Evolutionary conservation across 108 stramenopile species (phyloP).

Genomic region (Parmales sp.): DNA sequence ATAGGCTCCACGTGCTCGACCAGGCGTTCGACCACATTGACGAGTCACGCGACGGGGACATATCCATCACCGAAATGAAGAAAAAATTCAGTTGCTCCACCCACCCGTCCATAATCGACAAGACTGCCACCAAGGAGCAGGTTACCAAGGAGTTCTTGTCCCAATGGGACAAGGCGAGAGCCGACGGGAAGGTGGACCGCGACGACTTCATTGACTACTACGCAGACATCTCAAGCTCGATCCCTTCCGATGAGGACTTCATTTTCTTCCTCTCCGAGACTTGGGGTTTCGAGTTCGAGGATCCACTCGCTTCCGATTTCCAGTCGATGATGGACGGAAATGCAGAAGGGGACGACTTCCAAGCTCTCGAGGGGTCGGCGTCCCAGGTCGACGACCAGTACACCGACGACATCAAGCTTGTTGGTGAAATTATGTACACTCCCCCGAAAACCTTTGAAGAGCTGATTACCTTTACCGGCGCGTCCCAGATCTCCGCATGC

Average conservation of each 20-base stretch:
- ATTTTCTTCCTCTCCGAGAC: not conserved
- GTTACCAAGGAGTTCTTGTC: slow-evolving; percentile 2
- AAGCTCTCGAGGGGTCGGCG: not conserved
- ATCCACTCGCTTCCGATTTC: not conserved
- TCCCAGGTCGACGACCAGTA: slow-evolving; percentile 4
- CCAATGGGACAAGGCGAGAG: slow-evolving; percentile 10
- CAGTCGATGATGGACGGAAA: not conserved
- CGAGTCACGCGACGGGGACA: not conserved
- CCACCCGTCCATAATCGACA: slow-evolving; percentile 3
- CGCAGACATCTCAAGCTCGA: not conserved
- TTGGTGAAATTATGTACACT: not conserved
- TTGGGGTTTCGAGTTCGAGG: slow-evolving; percentile 1
- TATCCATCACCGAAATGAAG: not conserved
- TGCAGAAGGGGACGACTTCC: not conserved
- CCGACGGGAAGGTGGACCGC: slow-evolving; percentile 1
- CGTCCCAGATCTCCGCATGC: not conserved
- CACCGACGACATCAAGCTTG: slow-evolving; percentile 4
- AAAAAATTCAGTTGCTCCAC: not conserved
- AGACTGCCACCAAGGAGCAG: slow-evolving; percentile 8
- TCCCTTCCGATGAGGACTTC: not conserved
- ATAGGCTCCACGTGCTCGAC: slow-evolving; percentile 3
- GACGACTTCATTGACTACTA: slow-evolving; percentile 9
- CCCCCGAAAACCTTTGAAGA: not conserved
- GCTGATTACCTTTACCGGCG: not conserved
- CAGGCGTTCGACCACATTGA: slow-evolving; percentile 5